Evolutionary conservation across 768 basidiomycete species (phyloP), one percentile per base, ranked within the genome.

Genomic region (Thelephora aurantiotincta): DNA sequence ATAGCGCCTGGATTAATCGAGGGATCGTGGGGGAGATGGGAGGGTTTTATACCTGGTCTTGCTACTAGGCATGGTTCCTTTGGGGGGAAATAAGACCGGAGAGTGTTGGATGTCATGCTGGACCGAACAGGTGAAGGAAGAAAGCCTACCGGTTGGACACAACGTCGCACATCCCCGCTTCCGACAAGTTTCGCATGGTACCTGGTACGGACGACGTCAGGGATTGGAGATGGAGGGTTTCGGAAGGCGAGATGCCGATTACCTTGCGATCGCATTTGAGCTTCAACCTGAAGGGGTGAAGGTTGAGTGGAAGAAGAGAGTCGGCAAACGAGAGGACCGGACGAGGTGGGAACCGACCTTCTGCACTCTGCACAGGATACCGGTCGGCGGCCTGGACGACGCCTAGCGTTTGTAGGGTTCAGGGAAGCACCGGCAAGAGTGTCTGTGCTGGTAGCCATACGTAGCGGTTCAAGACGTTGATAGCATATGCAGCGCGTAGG

Each of bases 101-200:
- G 33, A 11, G 18, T 23, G 6, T 14, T 5, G 38, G 43, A 37
- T 46, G 16, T 55, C 49, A 34, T 34, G 11, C 16, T 26, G 7
- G 36, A 45, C 33, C 33, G 16, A 51, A n/a, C 42, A 20, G 19
- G 35, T n/a, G 41, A 11, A 47, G 58, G 38, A 12, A 34, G 23
- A n/a, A 50, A 45, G 47, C 52, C 41, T 53, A 80, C 84, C 84
- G 48, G 80, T 75, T n/a, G 84, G 84, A 62, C 84, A 88, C 48
- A 87, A 80, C 14, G 75, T 67, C 19, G 75, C 76, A 56, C 82
- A 87, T 33, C 84, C 84, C 56, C 83, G 69, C 49, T 80, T 79
- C 19, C 74, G 73, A 57, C 85, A 88, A 59, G 77, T 85, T 62
- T 80, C 79, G 63, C 84, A 88, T 11, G 84, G 84, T 33, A 85